Evolutionary conservation across 306 rosid species (phyloP), one percentile per base, ranked within the genome.

Genomic region (Vachellia pachyceras): DNA sequence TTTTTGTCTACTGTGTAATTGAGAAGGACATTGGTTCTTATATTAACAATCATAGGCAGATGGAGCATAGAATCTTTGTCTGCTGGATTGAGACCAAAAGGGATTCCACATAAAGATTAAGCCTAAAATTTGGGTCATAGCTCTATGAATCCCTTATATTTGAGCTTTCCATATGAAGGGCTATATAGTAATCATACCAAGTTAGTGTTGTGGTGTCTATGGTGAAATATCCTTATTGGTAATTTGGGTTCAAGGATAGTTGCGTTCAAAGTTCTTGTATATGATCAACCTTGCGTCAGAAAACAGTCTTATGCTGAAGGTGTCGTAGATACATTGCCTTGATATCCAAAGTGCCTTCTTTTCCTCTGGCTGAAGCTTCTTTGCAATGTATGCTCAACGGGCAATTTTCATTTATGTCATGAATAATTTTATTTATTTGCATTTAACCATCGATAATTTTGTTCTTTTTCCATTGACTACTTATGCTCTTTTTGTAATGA

Each of bases 391-490:
- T 72, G 63, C 49, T 49, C 41, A 3, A 12, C 33, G 76, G 45
- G 42, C 17, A 23, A 1, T 70, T 23, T 70, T 70, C 22, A 29
- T 15, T 20, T 11, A 10, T 72, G 44, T 47, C 14, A 25, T 29
- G 29, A 17, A 7, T 77, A 6, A 8, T 23, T 55, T 55, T 52
- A 66, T 55, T 29, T 47, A 18, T 37, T 66, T 60, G 50, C 46
- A 79, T 84, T 55, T 25, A 25, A 1, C 8, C 29, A 29, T 25
- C 29, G 63, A 76, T 55, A 50, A 17, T 18, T 50, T 50, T 52
- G 55, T 77, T 10, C 55, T 58, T 63, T 50, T 71, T 79, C 58
- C 73, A 15, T 5, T 52, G 37, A 54, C 57, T 55, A 20, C 29
- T 18, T 25, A 23, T 60, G 67, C 1, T 25, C 39, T 25, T 60